Evolutionary conservation across 2,329 filamentous ascomycete genomes (phyloP), one percentile per base, ranked within the genome.

Genomic region (Ceratocystis smalleyi): DNA sequence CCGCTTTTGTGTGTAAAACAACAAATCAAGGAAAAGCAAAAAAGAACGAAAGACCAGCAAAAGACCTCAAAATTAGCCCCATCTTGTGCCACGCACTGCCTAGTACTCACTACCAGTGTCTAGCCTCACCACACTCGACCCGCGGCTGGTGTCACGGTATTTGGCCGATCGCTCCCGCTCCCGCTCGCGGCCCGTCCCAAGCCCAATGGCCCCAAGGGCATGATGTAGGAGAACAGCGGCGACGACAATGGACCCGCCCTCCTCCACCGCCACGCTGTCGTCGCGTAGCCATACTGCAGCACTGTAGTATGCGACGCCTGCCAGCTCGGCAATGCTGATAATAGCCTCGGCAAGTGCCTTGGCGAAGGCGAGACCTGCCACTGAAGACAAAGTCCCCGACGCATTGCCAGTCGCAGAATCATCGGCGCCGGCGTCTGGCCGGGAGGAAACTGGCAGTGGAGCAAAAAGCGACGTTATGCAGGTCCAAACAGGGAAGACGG

Each of bases 231-330:
- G 47, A 10, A 66, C 62, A 10, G 63, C 49, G 5, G 40, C n/a
- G 3, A 66, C 57, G 2, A 66, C 62, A 8, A 66, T 40, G n/a
- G 43, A 61, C 4, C 65, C 65, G 40, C 65, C 61, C 55, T 66
- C 59, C 7, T 64, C 62, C 15, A 66, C 65, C 6, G 55, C 57
- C 5, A 64, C 62, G 2, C 62, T 64, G 6, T 66, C 62, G 43
- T 66, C 65, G n/a, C 65, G 62, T 17, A 66, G 62, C 65, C 65
- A 66, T 12, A 63, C 40, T 1, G 61, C 65, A 10, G 61, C 62
- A 5, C 59, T 51, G n/a, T 61, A 64, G 61, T 66, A 66, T 6
- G 61, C 62, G 1, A 66, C 65, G 17, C 55, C 65, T 12, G 59
- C 65, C 49, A 66, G 43, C 30, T 66, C 65, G 5, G 45, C 62